Conservation (phyloP, 2,329 filamentous ascomycete genomes). For the Fusarium sp. region DNA sequence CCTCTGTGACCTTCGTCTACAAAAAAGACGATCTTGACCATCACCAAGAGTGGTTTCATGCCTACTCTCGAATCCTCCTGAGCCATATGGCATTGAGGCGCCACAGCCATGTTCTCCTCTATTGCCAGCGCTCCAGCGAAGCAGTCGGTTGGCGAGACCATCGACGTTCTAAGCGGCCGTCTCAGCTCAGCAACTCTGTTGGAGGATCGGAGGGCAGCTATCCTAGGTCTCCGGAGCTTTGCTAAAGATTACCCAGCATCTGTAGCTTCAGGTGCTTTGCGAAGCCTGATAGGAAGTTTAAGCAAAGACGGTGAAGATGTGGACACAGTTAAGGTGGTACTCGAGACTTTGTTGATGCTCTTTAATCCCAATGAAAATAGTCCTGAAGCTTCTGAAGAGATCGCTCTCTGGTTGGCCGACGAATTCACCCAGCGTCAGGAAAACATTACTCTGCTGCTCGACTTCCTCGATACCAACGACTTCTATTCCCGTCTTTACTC, state of each 20-base stretch:
- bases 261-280: slow-evolving; percentile 90
- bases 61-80: slow-evolving; percentile 17
- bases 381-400: slow-evolving; percentile 94
- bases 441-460: slow-evolving; percentile 90
- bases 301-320: slow-evolving; percentile 92
- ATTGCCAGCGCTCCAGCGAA: slow-evolving; percentile 83
- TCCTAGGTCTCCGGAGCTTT: slow-evolving; percentile 92
- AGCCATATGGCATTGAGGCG: slow-evolving; percentile 48
- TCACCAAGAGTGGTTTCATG: slow-evolving; percentile 31
- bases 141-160: slow-evolving; percentile 95
- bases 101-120: slow-evolving; percentile 68
- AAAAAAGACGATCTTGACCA: slow-evolving; percentile 8
- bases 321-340: slow-evolving; percentile 92
- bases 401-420: slow-evolving; percentile 94
- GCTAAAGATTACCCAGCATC: slow-evolving; percentile 96
- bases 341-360: slow-evolving; percentile 95
- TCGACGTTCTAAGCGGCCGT: slow-evolving; percentile 86
- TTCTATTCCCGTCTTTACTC: slow-evolving; percentile 94
- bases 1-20: slow-evolving; percentile 13
- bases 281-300: slow-evolving; percentile 86
- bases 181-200: slow-evolving; percentile 90
- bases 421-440: slow-evolving; percentile 98
- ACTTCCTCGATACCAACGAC: slow-evolving; percentile 86
- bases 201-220: slow-evolving; percentile 93
- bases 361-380: slow-evolving; percentile 79